Conservation (phyloP, 2,329 filamentous ascomycete genomes). For the Ilyonectria mors-panacis region DNA sequence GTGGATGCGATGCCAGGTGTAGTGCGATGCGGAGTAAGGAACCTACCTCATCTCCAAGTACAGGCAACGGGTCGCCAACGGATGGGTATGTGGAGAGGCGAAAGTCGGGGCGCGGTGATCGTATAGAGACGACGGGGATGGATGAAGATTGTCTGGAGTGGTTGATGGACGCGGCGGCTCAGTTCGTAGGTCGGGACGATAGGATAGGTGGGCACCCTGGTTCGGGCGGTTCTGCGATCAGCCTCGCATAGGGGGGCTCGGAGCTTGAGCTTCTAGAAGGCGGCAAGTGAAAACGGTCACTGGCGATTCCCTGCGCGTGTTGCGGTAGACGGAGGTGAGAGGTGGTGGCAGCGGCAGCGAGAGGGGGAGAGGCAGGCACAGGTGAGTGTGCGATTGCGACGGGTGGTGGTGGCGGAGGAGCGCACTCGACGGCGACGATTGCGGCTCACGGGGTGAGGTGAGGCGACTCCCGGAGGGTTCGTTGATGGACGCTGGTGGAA, state of each 20-base stretch:
- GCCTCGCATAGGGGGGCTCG: conserved; percentile 48
- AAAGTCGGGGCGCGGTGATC: conserved; percentile 14
- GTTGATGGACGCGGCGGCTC: conserved; percentile 22
- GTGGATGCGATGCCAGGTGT: conserved; percentile 31
- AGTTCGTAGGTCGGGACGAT: conserved; percentile 21
- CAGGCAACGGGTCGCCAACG: conserved; percentile 11
- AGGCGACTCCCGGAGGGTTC: conserved; percentile 6
- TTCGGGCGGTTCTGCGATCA: conserved; percentile 46
- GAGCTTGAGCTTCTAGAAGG: conserved; percentile 47
- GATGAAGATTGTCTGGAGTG: conserved; percentile 17
- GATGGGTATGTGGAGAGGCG: conserved; percentile 26
- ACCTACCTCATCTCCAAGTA: conserved; percentile 33
- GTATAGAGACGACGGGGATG: conserved; percentile 19
- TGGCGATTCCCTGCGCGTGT: conserved; percentile 32
- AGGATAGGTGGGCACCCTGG: conserved; percentile 44
- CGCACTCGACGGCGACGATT: conserved; percentile 12
- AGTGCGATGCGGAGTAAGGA: conserved; percentile 26
- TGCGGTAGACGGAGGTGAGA: conserved; percentile 15
- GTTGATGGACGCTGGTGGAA: conserved; percentile 15
- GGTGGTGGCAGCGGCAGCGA: conserved; percentile 17
- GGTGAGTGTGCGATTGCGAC: conserved; percentile 14
- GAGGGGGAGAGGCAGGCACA: neutral
- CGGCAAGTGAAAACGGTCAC: conserved; percentile 30
- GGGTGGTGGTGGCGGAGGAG: conserved; percentile 11
- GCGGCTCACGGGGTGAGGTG: conserved; percentile 9